phyloP scores from a whole-genome alignment of 768 basidiomycete species.

The Lentinula edodes region DNA sequence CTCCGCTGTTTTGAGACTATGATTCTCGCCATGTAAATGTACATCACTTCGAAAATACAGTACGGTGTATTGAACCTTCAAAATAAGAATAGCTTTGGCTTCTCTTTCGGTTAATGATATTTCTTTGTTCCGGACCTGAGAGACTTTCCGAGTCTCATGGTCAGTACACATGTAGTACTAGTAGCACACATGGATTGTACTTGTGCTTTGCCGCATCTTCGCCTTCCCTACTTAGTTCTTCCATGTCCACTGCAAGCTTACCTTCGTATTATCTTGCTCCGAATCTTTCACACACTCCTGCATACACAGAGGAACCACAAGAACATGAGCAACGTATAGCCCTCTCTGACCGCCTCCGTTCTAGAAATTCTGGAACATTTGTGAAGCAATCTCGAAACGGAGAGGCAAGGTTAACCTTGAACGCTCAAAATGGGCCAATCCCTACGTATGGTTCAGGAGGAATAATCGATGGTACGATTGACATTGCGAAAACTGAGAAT shows the following conservation, averaged over 20 bases:
- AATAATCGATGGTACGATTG: constrained; percentile 49
- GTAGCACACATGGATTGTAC: background rate
- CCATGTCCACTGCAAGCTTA: constrained; percentile 52
- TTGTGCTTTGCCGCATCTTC: background rate
- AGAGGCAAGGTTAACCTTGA: constrained; percentile 43
- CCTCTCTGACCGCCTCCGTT: constrained; percentile 30
- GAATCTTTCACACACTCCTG: constrained; percentile 31
- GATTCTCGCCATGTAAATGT: no score
- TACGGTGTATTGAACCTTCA: no score
- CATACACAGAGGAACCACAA: constrained; percentile 51
- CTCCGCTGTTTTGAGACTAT: no score
- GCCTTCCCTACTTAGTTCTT: background rate
- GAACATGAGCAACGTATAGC: constrained; percentile 49
- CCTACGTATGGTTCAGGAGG: constrained; percentile 54
- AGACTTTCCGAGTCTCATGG: background rate
- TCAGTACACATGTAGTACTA: background rate
- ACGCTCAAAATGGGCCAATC: constrained; percentile 39
- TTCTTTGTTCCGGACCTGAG: background rate
- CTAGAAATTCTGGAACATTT: constrained; percentile 42
- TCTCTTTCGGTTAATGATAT: no score
- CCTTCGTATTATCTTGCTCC: constrained; percentile 39
- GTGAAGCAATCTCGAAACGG: constrained; percentile 57
- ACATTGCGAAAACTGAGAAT: constrained; percentile 48
- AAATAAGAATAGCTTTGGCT: no score
- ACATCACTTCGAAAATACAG: no score